Conservation (phyloP, 2,329 filamentous ascomycete species). For the Coniochaeta sp. region DNA sequence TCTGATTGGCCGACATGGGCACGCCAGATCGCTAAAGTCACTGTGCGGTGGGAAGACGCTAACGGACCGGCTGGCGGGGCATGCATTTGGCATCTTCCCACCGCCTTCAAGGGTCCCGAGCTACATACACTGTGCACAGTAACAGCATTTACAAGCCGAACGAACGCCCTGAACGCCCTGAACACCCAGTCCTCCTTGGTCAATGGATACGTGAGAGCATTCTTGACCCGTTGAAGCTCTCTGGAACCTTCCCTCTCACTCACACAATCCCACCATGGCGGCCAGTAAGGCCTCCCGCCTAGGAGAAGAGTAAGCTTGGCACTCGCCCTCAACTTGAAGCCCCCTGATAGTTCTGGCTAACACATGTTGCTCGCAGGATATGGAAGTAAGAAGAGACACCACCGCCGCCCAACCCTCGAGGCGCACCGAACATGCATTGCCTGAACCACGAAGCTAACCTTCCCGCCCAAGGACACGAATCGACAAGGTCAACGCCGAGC, state of each 20-base stretch:
- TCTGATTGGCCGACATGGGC: not conserved
- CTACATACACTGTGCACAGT: constrained; percentile 3
- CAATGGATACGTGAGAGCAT: not conserved
- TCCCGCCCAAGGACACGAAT: constrained; percentile 69
- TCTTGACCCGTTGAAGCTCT: not conserved
- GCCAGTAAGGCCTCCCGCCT: constrained; percentile 54
- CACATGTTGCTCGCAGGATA: constrained; percentile 49
- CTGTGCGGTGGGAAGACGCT: not conserved
- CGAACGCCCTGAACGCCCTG: not conserved
- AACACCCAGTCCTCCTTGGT: not conserved
- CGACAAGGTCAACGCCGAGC: constrained; percentile 96
- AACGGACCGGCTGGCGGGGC: not conserved
- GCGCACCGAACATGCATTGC: not conserved
- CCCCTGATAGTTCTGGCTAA: constrained; percentile 18
- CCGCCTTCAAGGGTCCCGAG: not conserved
- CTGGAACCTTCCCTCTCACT: not conserved
- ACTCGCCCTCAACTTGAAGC: not conserved
- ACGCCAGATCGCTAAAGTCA: not conserved
- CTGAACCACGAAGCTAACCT: constrained; percentile 11
- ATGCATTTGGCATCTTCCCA: not conserved
- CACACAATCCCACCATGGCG: constrained; percentile 39
- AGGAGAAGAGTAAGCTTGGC: constrained; percentile 49
- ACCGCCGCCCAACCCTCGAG: no score
- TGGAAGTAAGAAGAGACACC: constrained; percentile 73
- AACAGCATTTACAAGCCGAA: no score